These are phyloP conservation scores for Boletus subparvulus DNA, from an alignment of 768 basidiomycete species.

Conservation along the genomic window DNA sequence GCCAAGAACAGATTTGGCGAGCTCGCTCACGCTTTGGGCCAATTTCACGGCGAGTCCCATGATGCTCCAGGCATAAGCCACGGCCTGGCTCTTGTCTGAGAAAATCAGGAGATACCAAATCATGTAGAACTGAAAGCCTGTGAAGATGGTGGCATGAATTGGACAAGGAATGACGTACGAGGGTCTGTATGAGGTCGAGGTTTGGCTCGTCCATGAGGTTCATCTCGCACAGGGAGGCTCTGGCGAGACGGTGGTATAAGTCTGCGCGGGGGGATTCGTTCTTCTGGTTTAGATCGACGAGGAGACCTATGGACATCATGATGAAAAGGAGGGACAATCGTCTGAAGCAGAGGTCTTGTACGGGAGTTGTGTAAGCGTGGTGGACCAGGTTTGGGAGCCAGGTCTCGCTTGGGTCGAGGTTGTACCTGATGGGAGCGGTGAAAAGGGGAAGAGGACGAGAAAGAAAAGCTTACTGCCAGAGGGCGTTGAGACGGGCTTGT, in stretches of 20 bases:
- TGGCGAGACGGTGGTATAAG: slow-evolving; percentile 63
- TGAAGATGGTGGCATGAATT: slow-evolving; percentile 30
- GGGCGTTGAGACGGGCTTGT: slow-evolving; percentile 63
- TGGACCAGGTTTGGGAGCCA: slow-evolving; percentile 68
- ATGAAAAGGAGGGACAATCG: slow-evolving; percentile 67
- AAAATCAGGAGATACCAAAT: slow-evolving; percentile 74
- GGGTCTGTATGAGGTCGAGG: slow-evolving; percentile 66
- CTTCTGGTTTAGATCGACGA: slow-evolving; percentile 60
- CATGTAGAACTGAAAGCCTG: slow-evolving; percentile 59
- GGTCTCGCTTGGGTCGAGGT: slow-evolving; percentile 67
- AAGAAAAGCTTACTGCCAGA: slow-evolving; percentile 62
- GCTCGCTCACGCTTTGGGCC: slow-evolving; percentile 61
- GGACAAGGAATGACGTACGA: slow-evolving; percentile 41
- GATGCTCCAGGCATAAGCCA: slow-evolving; percentile 73
- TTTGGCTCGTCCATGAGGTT: slow-evolving; percentile 75
- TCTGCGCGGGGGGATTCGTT: slow-evolving; percentile 59
- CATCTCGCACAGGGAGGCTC: slow-evolving; percentile 69
- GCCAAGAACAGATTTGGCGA: not conserved
- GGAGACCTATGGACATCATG: slow-evolving; percentile 69
- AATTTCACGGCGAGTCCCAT: slow-evolving; percentile 75
- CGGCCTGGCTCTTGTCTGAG: slow-evolving; percentile 69
- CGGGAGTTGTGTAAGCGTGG: slow-evolving; percentile 62
- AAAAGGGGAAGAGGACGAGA: not conserved
- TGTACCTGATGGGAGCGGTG: slow-evolving; percentile 45
- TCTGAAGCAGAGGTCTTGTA: slow-evolving; percentile 62